Percentiles rank a stretch among this genome's conserved stretches.
phyloP scores from a whole-genome alignment of 192 early-diverging fungal species.

The Coemansia sp. region DNA sequence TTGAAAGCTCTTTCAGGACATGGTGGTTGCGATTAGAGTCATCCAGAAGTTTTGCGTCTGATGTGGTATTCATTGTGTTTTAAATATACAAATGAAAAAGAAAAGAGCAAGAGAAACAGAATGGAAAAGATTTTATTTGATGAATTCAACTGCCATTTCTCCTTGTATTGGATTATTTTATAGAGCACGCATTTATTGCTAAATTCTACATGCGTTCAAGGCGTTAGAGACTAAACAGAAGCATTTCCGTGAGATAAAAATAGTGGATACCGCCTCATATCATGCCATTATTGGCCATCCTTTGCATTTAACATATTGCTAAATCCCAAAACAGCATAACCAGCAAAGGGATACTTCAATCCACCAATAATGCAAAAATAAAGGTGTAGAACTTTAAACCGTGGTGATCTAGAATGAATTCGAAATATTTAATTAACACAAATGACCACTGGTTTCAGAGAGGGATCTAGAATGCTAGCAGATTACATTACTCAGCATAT shows the following conservation, averaged over 20 bases:
- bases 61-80: background rate
- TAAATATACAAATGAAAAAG: background rate
- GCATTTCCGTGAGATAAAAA: too few species aligned
- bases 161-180: too few species aligned
- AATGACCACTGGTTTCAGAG: background rate
- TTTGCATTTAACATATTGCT: background rate
- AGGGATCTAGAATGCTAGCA: background rate
- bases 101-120: background rate
- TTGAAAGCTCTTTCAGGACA: background rate
- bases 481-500: too few species aligned
- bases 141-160: too few species aligned
- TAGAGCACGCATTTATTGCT: too few species aligned
- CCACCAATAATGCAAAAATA: background rate
- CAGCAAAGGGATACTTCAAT: background rate
- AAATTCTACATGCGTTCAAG: too few species aligned
- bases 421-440: too few species aligned
- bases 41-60: background rate
- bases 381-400: too few species aligned
- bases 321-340: background rate
- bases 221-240: too few species aligned
- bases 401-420: too few species aligned
- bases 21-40: background rate
- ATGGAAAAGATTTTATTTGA: background rate
- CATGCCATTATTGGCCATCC: background rate
- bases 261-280: background rate